Percentiles rank a stretch among this genome's conserved stretches.
phyloP scores from a whole-genome alignment of 139 green algal species.

The Chlamydomonas sphaeroides region DNA sequence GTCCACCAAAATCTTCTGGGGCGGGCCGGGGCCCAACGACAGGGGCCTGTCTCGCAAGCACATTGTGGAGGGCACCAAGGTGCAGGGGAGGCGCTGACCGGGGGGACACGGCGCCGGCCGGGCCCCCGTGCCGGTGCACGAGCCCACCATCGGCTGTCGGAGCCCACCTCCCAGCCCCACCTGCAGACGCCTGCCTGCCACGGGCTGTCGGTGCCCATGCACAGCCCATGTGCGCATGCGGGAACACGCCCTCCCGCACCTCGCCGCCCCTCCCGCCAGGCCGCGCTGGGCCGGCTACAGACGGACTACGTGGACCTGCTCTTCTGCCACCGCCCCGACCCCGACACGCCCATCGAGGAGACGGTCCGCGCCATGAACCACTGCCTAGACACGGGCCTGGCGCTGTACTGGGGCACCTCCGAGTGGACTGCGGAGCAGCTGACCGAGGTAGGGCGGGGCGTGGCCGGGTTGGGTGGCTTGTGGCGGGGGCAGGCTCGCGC shows the following conservation, averaged over 20 bases:
- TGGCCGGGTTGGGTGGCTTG: no score
- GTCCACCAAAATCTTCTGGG: slow-evolving; percentile 88
- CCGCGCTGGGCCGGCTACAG: slow-evolving; percentile 73
- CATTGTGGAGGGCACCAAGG: slow-evolving; percentile 86
- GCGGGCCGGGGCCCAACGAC: slow-evolving; percentile 70
- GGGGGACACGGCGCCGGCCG: no score
- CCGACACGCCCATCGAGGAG: slow-evolving; percentile 86
- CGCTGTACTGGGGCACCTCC: slow-evolving; percentile 75
- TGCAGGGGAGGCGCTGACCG: slow-evolving; percentile 3
- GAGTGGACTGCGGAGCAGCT: slow-evolving; percentile 85
- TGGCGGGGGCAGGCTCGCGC: no score
- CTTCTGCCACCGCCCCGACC: slow-evolving; percentile 85
- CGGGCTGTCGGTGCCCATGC: no score
- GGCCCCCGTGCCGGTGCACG: no score
- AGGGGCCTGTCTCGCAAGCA: slow-evolving; percentile 88
- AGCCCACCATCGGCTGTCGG: no score
- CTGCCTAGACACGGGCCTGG: slow-evolving; percentile 51
- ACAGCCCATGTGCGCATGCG: no score
- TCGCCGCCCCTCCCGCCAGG: slow-evolving; percentile 35
- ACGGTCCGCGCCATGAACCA: slow-evolving; percentile 81
- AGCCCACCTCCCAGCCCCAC: no score
- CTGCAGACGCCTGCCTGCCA: no score
- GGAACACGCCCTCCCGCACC: no score
- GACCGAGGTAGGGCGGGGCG: no score
- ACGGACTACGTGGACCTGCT: slow-evolving; percentile 91